Base-by-base conservation (phyloP, 257 asterid genomes). In the Hygrophila difformis region DNA sequence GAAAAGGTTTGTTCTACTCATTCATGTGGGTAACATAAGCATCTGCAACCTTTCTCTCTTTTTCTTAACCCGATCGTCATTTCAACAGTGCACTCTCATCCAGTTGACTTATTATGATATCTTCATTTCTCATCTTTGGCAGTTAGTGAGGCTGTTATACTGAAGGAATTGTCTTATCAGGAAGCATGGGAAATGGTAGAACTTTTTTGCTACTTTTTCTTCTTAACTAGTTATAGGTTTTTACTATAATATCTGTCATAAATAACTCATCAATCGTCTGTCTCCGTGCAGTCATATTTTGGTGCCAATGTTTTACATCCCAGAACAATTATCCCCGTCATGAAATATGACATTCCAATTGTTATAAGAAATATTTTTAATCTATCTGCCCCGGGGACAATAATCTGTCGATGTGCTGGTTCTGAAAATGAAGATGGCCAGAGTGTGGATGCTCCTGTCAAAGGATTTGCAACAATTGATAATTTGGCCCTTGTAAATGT, bases 111-210 rank as follows among this genome's bases (percentile, higher is more conserved):
- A 19, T 37, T 49, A 19, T 52, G 39, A 28, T 38, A 48, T 49
- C 20, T 23, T 62, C 17, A 14, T 43, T 15, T 39, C 21, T 16
- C 28, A 43, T 36, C 34, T 41, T 42, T 68, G 54, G 50, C 84
- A 91, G 99, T 91, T 55, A 86, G 93, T 33, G 99, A 91, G 74
- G 99, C 99, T 50, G 99, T 91, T 62, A 81, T 91, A 64, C 68
- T 91, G 81, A 71, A 78, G 77, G 74, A 64, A 22, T 67, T 86
- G 55, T 82, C 99, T 12, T 91, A 91, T 68, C 99, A 91, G 79
- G 96, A 91, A 74, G 99, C 99, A 16, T 91, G 99, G 99, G 99
- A 91, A 78, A 91, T 91, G 99, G 96, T 91, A 67, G 40, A 26
- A 8, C 31, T 49, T 48, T 44, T 55, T 65, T 47, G 18, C 23